phyloP scores from a whole-genome alignment of 1,284 basidiomycete genomes.

The Pseudozyma pruni region DNA sequence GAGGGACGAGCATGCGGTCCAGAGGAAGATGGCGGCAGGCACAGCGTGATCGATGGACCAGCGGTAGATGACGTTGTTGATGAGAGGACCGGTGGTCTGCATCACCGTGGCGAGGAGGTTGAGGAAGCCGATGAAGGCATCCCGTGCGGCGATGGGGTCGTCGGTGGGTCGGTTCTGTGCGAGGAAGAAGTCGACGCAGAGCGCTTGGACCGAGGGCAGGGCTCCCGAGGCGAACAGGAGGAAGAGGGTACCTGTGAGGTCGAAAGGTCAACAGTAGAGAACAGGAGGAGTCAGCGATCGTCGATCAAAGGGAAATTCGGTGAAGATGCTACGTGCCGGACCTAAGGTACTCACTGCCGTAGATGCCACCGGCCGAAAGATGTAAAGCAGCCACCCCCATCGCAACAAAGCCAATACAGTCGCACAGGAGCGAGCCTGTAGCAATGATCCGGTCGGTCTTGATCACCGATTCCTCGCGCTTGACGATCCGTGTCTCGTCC shows the following conservation, averaged over 20 bases:
- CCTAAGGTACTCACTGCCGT: conserved; percentile 24
- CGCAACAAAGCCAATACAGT: conserved; percentile 16
- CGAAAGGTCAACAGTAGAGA: not conserved
- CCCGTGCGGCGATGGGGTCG: conserved; percentile 29
- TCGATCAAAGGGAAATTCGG: too few relatives aligned
- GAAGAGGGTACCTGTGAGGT: conserved; percentile 7
- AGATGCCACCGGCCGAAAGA: conserved; percentile 18
- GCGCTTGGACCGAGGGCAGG: conserved; percentile 25
- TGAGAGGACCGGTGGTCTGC: conserved; percentile 12
- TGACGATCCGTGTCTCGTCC: conserved; percentile 1
- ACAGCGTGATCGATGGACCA: conserved; percentile 31
- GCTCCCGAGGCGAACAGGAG: conserved; percentile 22
- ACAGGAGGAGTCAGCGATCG: not conserved
- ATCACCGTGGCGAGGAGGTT: conserved; percentile 17
- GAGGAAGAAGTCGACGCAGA: conserved; percentile 37
- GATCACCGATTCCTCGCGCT: conserved; percentile 34
- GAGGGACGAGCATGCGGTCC: conserved; percentile 15
- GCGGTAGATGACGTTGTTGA: conserved; percentile 34
- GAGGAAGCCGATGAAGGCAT: conserved; percentile 37
- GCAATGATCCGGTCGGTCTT: conserved; percentile 31
- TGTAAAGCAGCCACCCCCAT: conserved; percentile 30
- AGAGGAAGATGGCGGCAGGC: conserved; percentile 23
- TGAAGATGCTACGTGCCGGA: not conserved
- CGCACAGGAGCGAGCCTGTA: conserved; percentile 12
- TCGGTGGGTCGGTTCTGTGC: conserved; percentile 29